Conservation (phyloP, 225 moss, liverwort and hornwort species). For the Sphagnum tenellum region DNA sequence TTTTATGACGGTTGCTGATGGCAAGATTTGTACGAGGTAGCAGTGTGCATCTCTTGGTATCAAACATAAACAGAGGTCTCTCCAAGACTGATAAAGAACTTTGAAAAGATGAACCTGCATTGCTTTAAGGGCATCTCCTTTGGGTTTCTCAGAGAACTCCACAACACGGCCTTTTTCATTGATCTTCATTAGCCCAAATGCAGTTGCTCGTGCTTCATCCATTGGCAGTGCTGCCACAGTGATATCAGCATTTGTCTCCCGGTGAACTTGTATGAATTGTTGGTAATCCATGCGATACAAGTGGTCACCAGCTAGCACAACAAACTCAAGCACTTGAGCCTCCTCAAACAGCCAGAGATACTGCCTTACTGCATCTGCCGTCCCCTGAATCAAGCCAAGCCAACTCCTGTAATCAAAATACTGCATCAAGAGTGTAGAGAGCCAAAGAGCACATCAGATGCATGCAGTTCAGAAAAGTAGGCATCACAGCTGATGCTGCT, state of each 20-base stretch:
- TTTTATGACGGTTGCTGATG: too few relatives aligned
- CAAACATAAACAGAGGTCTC: too few relatives aligned
- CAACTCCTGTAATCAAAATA: not conserved
- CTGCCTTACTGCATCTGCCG: slow-evolving; percentile 94
- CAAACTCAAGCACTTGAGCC: slow-evolving; percentile 82
- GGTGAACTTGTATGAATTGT: slow-evolving; percentile 69
- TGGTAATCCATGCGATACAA: slow-evolving; percentile 99
- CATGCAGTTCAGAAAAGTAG: too few relatives aligned
- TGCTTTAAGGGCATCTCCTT: slow-evolving; percentile 62
- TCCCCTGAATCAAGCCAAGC: slow-evolving; percentile 38
- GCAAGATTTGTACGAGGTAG: too few relatives aligned
- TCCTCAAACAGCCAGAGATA: slow-evolving; percentile 98
- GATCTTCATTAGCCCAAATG: slow-evolving; percentile 97
- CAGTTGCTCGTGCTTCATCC: slow-evolving; percentile 84
- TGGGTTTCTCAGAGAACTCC: slow-evolving; percentile 91
- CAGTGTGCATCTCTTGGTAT: too few relatives aligned
- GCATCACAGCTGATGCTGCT: too few relatives aligned
- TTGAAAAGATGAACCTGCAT: slow-evolving; percentile 39
- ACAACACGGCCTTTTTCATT: slow-evolving; percentile 60
- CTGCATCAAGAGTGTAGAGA: not conserved
- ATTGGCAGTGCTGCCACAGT: slow-evolving; percentile 93
- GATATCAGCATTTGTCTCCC: slow-evolving; percentile 88
- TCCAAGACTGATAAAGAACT: too few relatives aligned
- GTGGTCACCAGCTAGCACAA: slow-evolving; percentile 91
- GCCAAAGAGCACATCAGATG: not conserved